Conservation (phyloP, 208 protist genomes). For the Trypanosoma congolense region DNA sequence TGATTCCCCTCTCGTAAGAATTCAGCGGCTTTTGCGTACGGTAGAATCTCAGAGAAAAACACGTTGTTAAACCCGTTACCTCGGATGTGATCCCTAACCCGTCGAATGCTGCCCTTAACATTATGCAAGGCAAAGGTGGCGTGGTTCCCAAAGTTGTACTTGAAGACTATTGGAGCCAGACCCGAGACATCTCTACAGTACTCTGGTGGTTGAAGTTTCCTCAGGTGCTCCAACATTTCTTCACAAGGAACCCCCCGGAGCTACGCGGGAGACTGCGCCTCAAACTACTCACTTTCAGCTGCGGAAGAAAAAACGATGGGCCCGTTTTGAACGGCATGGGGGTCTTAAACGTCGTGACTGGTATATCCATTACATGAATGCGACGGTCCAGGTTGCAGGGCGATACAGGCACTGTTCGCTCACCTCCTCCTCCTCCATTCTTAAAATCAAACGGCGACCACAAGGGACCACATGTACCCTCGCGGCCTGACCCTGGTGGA, state of each 20-base stretch:
- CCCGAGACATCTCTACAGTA: conserved; percentile 1
- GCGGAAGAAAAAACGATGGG: not conserved
- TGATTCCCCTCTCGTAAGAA: conserved; percentile 1
- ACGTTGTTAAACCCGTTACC: conserved; percentile 13
- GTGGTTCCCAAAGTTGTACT: conserved; percentile 12
- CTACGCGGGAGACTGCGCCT: not conserved
- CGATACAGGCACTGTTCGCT: not conserved
- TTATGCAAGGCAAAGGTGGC: not conserved
- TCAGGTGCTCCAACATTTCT: conserved; percentile 23
- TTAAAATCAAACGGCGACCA: not conserved
- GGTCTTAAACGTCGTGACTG: not conserved
- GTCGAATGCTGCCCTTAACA: conserved; percentile 1
- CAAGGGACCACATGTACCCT: not conserved
- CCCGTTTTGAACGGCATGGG: not conserved
- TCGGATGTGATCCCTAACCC: not conserved
- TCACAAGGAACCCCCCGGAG: not conserved
- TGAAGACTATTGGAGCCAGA: conserved; percentile 14
- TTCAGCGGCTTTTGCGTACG: conserved; percentile 12
- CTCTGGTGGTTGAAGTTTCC: conserved; percentile 1
- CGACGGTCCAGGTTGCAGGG: not conserved
- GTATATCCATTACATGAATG: not conserved
- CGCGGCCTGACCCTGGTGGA: not conserved
- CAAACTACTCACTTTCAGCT: not conserved
- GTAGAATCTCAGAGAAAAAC: conserved; percentile 12
- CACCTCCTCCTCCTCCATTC: not conserved